Conservation (phyloP, 1,284 basidiomycete species). For the Sanghuangporus sanghuang region DNA sequence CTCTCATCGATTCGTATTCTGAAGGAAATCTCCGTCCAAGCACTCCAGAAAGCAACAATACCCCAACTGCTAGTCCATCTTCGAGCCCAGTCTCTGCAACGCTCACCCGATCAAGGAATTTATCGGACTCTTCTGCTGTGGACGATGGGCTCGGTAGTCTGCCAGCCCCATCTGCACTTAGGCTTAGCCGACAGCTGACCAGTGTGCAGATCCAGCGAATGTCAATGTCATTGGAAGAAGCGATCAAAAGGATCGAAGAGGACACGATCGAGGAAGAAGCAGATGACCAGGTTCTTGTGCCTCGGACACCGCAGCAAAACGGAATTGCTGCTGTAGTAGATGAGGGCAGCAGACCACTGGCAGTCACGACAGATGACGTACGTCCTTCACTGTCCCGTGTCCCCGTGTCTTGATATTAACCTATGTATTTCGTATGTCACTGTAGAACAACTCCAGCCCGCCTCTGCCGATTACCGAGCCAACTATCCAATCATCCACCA, state of each 20-base stretch:
- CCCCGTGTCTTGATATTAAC: constrained; percentile 7
- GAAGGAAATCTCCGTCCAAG: constrained; percentile 39
- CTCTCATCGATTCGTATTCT: constrained; percentile 38
- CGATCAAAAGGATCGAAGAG: constrained; percentile 60
- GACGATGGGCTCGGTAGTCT: constrained; percentile 20
- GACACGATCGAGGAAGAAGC: constrained; percentile 53
- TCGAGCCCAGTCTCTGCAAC: constrained; percentile 42
- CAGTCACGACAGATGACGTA: constrained; percentile 16
- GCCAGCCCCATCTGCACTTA: constrained; percentile 28
- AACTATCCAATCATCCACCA: constrained; percentile 11
- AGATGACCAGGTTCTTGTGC: constrained; percentile 69
- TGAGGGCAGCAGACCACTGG: constrained; percentile 5
- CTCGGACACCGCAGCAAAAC: constrained; percentile 32
- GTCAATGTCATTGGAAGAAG: constrained; percentile 67
- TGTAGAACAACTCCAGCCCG: constrained; percentile 8
- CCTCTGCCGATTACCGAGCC: constrained; percentile 5
- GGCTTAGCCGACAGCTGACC: constrained; percentile 45
- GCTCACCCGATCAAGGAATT: constrained; percentile 35
- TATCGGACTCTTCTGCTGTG: constrained; percentile 25
- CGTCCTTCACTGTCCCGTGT: constrained; percentile 1
- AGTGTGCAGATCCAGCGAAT: constrained; percentile 54
- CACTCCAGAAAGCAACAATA: constrained; percentile 45
- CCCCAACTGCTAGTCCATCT: constrained; percentile 34
- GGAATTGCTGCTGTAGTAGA: neutral
- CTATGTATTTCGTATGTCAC: neutral